Base-by-base conservation (phyloP, 2,329 filamentous ascomycete species). In the Penicillium decumbens region DNA sequence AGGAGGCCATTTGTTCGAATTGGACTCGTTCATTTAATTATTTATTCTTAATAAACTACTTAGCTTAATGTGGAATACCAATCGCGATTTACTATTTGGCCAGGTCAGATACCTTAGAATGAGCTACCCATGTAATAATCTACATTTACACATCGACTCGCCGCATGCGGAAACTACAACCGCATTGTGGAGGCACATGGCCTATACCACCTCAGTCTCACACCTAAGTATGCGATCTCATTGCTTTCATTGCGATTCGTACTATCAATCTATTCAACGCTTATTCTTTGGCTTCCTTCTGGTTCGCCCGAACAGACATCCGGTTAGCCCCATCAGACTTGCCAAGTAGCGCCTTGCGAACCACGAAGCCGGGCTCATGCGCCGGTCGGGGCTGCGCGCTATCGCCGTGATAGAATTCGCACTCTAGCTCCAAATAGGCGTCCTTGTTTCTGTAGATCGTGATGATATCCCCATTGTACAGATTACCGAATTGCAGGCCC, bases 391-490 rank as follows among this genome's bases (percentile, higher is more conserved):
- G 43, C 33, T 66, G 57, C 10, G 67, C 69, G 54, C 75, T 76
- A n/a, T 72, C 67, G 5, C 74, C 74, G 46, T 74, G 69, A 27
- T 70, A 73, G 45, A 77, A 75, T 37, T 76, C 74, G 49, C 73
- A 75, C 18, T 65, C 58, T 43, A 76, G 71, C 33, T 69, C 69
- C 27, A 77, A 55, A 48, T 66, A 76, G 45, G 69, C 59, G 29
- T 65, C 56, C 39, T 65, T 30, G 64, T 69, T 40, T 38, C 81
- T 75, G 77, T 84, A 95, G 6, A 95, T 80, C 2, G 83, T 81
- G 41, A 96, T 80, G 23, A 82, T 76, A 65, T 96, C 92, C 1
- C 88, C 89, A 29, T 87, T 82, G 64, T 89, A 81, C 12, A 96
- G 69, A 47, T 83, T 81, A 24, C 87, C 83, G 41, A 80, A 88